Evolutionary conservation across 2,329 filamentous ascomycete species (phyloP).

Genomic region (Neofusicoccum umdonicola): DNA sequence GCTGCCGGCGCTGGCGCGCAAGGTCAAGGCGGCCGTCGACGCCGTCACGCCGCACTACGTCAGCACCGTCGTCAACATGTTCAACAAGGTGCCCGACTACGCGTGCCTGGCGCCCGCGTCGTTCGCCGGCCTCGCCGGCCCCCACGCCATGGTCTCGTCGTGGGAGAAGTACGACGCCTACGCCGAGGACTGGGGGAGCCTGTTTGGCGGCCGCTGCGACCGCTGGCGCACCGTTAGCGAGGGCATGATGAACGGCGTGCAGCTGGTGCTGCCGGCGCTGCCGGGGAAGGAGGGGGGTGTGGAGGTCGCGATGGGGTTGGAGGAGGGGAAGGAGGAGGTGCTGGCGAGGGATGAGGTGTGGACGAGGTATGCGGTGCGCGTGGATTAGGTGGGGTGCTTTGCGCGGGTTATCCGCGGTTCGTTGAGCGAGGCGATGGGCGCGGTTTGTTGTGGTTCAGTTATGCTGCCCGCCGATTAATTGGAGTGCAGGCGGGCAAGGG

Average conservation of each 20-base stretch:
- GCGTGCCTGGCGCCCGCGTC: background rate
- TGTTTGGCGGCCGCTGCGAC: background rate
- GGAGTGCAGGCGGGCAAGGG: no score
- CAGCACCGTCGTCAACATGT: background rate
- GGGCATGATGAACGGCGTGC: background rate
- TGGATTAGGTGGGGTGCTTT: background rate
- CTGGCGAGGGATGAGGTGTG: background rate
- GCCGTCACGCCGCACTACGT: background rate
- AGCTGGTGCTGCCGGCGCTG: background rate
- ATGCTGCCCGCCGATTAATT: no score
- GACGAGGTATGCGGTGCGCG: background rate
- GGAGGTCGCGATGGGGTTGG: background rate
- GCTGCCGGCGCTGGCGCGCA: background rate
- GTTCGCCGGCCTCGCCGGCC: background rate
- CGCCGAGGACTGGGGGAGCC: background rate
- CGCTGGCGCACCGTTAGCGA: background rate
- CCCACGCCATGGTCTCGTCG: background rate
- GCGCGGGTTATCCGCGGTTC: no score
- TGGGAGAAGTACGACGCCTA: background rate
- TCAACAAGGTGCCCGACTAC: constrained; percentile 4
- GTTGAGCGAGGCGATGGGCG: no score
- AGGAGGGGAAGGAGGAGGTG: background rate
- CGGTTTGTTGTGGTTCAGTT: no score
- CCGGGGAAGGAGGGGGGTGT: background rate
- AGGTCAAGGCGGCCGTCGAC: background rate